Percentiles rank a stretch among this genome's conserved stretches.
phyloP scores from a whole-genome alignment of 2,329 filamentous ascomycete species.

The Cordyceps sp. region DNA sequence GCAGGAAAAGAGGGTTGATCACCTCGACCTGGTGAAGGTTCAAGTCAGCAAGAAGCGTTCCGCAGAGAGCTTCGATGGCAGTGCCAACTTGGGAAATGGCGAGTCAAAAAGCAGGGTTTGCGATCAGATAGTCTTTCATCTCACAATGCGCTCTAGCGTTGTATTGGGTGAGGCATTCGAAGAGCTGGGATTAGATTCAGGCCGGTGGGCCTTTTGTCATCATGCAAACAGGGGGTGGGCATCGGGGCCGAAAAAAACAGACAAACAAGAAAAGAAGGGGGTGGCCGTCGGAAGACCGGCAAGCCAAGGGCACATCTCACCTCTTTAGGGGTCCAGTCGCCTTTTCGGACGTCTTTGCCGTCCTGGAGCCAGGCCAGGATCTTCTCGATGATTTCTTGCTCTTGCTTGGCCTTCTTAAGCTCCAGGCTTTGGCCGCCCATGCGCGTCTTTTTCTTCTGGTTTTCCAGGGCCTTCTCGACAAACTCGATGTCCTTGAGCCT shows the following conservation, averaged over 20 bases:
- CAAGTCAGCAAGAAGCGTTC: slow-evolving; percentile 10
- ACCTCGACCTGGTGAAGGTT: slow-evolving; percentile 60
- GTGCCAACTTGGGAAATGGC: slow-evolving; percentile 2
- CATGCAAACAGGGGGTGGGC: slow-evolving; percentile 35
- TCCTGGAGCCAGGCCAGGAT: slow-evolving; percentile 67
- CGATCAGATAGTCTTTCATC: slow-evolving; percentile 65
- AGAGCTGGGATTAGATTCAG: slow-evolving; percentile 99
- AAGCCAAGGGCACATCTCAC: too few species aligned
- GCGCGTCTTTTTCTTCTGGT: slow-evolving; percentile 82
- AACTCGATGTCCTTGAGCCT: slow-evolving; percentile 98
- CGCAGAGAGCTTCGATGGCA: too few species aligned
- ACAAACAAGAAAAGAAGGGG: neutral
- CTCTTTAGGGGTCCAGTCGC: slow-evolving; percentile 84
- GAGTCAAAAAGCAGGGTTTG: slow-evolving; percentile 5
- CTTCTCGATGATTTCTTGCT: slow-evolving; percentile 86
- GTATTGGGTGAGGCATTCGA: slow-evolving; percentile 67
- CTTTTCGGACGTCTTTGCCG: slow-evolving; percentile 88
- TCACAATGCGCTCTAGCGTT: slow-evolving; percentile 71
- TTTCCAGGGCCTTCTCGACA: slow-evolving; percentile 85
- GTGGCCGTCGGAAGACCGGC: slow-evolving; percentile 1
- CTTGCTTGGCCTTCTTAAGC: slow-evolving; percentile 93
- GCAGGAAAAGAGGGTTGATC: slow-evolving; percentile 90
- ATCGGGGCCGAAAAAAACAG: neutral
- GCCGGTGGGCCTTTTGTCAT: slow-evolving; percentile 97
- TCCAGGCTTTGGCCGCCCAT: slow-evolving; percentile 90